Base-by-base conservation (phyloP, 495 filamentous ascomycete genomes). In the Clohesyomyces aquaticus region DNA sequence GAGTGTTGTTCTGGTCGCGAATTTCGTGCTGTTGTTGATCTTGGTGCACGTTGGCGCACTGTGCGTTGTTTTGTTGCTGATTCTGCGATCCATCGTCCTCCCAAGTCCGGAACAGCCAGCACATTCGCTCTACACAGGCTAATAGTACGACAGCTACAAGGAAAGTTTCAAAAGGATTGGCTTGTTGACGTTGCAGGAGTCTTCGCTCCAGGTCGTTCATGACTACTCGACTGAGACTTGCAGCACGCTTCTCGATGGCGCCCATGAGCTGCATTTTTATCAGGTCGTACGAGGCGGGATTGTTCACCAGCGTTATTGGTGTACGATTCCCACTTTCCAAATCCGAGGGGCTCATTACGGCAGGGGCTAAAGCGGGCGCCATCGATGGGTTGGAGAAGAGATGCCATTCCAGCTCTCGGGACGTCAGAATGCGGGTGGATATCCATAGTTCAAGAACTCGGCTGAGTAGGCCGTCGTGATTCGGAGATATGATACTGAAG, bases 111-210 rank as follows among this genome's bases (percentile, higher is more conserved):
- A 90, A 92, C 0, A 89, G 81, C 87, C 90, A 93, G 54, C 85
- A 88, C n/a, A 88, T 88, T 71, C 90, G 88, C 75, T 94, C 91
- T 10, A 93, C 83, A 59, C 88, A 91, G 72, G 88, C 89, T 38
- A 94, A 77, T 18, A 93, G 80, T 35, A 94, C 82, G 58, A 93
- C 75, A 12, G 87, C 83, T 3, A 87, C 84, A 16, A 93, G 78
- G 73, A 90, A 93, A 46, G 88, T 91, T 68, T 87, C 85, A 61
- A 91, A 91, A 67, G 83, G 83, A 61, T 82, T 87, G 43, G 80
- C 82, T 73, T 90, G 87, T 71, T 85, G 83, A 46, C 88, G 85
- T 63, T 88, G 87, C n/a, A 93, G 76, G 2, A 90, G 79, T 23
- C 83, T 79, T 9, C 86, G 84, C 71, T 93, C 89, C 18, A 96